Conservation (phyloP, 257 asterid species). For the Plantago elongata region DNA sequence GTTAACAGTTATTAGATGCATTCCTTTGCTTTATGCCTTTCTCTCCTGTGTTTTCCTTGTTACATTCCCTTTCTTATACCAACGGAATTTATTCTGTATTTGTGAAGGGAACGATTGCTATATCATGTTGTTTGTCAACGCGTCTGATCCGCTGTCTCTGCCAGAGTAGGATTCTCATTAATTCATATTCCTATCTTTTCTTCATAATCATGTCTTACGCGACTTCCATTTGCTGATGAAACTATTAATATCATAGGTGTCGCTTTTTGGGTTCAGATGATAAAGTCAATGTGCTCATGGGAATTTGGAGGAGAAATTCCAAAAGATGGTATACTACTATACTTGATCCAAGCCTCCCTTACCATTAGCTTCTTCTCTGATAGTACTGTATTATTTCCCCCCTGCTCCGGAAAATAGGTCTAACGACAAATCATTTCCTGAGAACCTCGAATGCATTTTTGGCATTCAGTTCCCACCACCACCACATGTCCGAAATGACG, state of each 20-base stretch:
- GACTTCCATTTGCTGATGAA: slow-evolving; percentile 17
- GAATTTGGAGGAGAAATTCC: slow-evolving; percentile 51
- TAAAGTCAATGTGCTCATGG: slow-evolving; percentile 34
- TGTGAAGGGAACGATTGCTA: slow-evolving; percentile 56
- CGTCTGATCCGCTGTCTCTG: slow-evolving; percentile 51
- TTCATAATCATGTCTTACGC: not conserved
- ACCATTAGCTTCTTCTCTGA: slow-evolving; percentile 3
- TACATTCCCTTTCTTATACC: slow-evolving; percentile 9
- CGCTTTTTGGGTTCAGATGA: slow-evolving; percentile 70
- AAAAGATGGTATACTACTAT: slow-evolving; percentile 74
- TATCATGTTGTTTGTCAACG: slow-evolving; percentile 43
- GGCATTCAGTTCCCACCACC: slow-evolving; percentile 51
- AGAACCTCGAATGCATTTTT: slow-evolving; percentile 49
- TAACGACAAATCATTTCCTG: slow-evolving; percentile 44
- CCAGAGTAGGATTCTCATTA: slow-evolving; percentile 50
- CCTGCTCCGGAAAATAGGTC: slow-evolving; percentile 33
- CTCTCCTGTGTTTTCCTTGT: not conserved
- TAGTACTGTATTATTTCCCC: not conserved
- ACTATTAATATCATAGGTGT: slow-evolving; percentile 42
- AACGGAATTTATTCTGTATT: slow-evolving; percentile 9
- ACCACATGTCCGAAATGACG: slow-evolving; percentile 36
- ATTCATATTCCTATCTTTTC: slow-evolving; percentile 2
- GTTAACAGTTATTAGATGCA: slow-evolving; percentile 26
- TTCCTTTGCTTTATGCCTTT: not conserved
- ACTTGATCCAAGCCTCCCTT: not conserved